Conservation (phyloP, 345 rosid genomes). For the Psidium friedrichsthalianum region DNA sequence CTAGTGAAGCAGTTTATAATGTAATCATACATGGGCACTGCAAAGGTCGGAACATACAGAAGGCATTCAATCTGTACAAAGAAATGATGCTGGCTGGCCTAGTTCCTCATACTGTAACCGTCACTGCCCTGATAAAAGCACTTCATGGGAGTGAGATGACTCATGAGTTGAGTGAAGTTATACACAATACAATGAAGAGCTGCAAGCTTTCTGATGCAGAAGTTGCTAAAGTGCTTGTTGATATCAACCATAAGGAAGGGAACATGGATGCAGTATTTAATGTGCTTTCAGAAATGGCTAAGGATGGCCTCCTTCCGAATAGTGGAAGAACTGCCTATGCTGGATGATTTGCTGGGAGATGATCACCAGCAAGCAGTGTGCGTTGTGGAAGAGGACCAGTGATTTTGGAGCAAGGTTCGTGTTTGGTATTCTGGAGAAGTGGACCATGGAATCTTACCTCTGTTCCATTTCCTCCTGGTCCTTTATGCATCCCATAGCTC, state of each 20-base stretch:
- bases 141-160: slow-evolving; percentile 44
- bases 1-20: slow-evolving; percentile 60
- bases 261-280: slow-evolving; percentile 65
- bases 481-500: background rate
- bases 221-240: slow-evolving; percentile 56
- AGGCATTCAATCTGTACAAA: slow-evolving; percentile 55
- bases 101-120: slow-evolving; percentile 58
- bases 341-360: background rate
- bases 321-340: slow-evolving; percentile 17
- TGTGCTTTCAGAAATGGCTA: slow-evolving; percentile 72
- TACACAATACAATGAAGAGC: slow-evolving; percentile 45
- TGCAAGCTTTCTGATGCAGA: slow-evolving; percentile 75
- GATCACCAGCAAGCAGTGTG: background rate
- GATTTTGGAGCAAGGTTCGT: background rate
- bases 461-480: background rate
- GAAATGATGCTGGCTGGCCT: slow-evolving; percentile 50
- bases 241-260: slow-evolving; percentile 78
- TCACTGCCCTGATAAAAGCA: slow-evolving; percentile 57
- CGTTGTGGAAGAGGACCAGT: background rate
- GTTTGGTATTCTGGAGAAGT: background rate
- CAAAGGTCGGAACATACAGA: slow-evolving; percentile 38
- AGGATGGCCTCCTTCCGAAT: slow-evolving; percentile 81
- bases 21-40: slow-evolving; percentile 83
- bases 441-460: background rate
- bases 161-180: slow-evolving; percentile 40